phyloP scores from a whole-genome alignment of 352 stramenopile species.

The Pythium sp. region DNA sequence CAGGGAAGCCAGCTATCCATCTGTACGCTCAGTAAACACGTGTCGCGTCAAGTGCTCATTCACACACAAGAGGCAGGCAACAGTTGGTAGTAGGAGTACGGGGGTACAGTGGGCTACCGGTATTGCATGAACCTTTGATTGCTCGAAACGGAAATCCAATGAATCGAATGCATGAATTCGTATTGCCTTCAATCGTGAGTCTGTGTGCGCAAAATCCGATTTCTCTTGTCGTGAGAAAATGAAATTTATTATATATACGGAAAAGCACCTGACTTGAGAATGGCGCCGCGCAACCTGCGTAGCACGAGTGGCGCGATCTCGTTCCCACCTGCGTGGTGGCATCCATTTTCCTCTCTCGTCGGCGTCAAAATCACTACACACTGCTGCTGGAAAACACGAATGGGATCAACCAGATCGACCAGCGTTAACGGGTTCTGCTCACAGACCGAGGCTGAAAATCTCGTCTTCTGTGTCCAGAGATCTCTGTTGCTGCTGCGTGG shows the following conservation, averaged over 20 bases:
- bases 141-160: neutral
- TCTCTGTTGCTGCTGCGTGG: conserved; percentile 1
- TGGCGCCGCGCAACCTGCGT: neutral
- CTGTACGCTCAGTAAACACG: conserved; percentile 51
- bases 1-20: conserved; percentile 80
- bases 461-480: conserved; percentile 47
- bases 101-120: neutral
- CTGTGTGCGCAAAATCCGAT: neutral
- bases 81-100: neutral
- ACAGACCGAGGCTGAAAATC: conserved; percentile 81
- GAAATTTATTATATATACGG: conserved; percentile 1
- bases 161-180: neutral
- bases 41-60: neutral
- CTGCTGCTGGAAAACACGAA: neutral
- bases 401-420: neutral
- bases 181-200: neutral
- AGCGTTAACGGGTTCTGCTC: conserved; percentile 10
- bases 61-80: neutral
- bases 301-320: neutral
- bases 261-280: neutral
- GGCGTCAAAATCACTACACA: neutral
- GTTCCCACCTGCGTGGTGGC: too few species aligned
- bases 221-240: neutral
- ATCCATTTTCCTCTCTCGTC: neutral
- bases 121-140: neutral